These are phyloP conservation scores for Zizania latifolia DNA, from an alignment of 176 grass and related monocot species.

Conservation along the genomic window DNA sequence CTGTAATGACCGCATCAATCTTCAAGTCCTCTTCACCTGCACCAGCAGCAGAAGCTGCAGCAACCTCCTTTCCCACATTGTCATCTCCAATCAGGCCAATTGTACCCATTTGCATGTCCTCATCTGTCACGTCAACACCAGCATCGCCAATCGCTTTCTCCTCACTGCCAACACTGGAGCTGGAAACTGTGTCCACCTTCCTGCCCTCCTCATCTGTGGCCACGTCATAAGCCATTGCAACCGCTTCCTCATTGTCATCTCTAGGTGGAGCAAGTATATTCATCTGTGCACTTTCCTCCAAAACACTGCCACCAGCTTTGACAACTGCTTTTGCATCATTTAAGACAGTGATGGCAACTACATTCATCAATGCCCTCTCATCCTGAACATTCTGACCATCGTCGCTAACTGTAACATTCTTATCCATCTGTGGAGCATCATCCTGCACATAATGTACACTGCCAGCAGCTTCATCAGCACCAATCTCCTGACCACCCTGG, in stretches of 20 bases:
- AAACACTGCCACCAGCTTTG: slow-evolving; percentile 4
- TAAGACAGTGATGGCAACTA: neutral
- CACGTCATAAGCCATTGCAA: neutral
- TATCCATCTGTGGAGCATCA: slow-evolving; percentile 17
- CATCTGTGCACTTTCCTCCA: neutral
- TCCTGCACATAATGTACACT: neutral
- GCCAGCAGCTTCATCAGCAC: neutral
- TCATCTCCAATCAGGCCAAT: slow-evolving; percentile 8
- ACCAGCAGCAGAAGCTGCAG: neutral
- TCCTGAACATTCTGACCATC: slow-evolving; percentile 18
- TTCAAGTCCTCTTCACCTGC: slow-evolving; percentile 14
- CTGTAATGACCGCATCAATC: neutral
- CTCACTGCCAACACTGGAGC: neutral
- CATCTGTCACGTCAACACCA: neutral
- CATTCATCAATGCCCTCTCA: slow-evolving; percentile 5
- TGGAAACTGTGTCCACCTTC: neutral
- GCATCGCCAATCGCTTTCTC: neutral
- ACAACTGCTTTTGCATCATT: neutral
- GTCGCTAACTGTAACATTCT: neutral
- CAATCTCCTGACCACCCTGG: slow-evolving; percentile 16
- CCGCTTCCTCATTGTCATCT: neutral
- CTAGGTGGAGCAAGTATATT: neutral
- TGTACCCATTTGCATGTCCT: slow-evolving; percentile 21
- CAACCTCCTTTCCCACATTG: neutral
- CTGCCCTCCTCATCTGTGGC: neutral